A percentile compares a stretch with the other conserved stretches of the same genome.
Evolutionary conservation across 345 rosid species (phyloP).

Genomic region (Eucalyptus erythrocorys): DNA sequence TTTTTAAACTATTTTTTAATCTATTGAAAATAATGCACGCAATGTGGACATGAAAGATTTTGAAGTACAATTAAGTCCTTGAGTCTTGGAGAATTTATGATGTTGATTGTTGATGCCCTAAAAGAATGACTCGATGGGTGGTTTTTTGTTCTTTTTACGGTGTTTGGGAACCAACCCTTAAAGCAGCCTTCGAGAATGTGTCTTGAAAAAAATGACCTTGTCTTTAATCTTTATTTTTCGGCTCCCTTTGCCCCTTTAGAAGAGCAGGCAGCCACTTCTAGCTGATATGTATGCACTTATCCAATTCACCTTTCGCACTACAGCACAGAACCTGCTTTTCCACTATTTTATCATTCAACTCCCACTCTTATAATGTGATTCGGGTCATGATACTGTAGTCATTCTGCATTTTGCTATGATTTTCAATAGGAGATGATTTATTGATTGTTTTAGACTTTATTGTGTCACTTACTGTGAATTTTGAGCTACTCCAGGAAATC

Average conservation of each 20-base stretch:
- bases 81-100: background rate
- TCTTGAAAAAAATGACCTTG: background rate
- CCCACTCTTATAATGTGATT: background rate
- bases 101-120: background rate
- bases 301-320: background rate
- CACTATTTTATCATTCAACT: background rate
- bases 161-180: background rate
- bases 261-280: background rate
- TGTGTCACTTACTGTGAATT: background rate
- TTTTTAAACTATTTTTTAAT: background rate
- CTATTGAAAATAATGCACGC: background rate
- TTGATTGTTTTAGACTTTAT: background rate
- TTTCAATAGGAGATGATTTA: background rate
- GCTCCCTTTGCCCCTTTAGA: background rate
- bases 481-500: slow-evolving; percentile 18
- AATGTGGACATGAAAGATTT: background rate
- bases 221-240: background rate
- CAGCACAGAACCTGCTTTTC: background rate
- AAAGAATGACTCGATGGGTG: background rate
- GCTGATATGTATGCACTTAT: background rate
- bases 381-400: background rate
- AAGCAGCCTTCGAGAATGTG: background rate
- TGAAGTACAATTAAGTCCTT: background rate
- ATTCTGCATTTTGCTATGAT: background rate
- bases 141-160: background rate